These are phyloP conservation scores for Glycine latifolia DNA, from an alignment of 306 rosid species.

Conservation along the genomic window DNA sequence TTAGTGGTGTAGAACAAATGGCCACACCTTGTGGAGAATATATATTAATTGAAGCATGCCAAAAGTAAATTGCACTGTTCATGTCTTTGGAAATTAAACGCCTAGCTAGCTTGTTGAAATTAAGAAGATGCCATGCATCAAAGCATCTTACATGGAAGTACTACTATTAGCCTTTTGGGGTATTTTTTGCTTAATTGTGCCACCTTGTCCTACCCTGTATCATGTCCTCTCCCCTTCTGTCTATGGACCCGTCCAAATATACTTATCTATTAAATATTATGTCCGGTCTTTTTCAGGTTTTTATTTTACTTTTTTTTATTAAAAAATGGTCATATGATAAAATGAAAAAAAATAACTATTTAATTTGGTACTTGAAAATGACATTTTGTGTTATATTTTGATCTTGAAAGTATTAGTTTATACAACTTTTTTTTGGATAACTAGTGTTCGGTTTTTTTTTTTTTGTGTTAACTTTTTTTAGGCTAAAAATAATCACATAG, in stretches of 20 bases:
- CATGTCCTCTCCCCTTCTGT: not conserved
- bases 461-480: too few relatives aligned
- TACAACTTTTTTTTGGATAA: too few relatives aligned
- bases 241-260: not conserved
- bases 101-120: not conserved
- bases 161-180: constrained; percentile 9
- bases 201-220: constrained; percentile 21
- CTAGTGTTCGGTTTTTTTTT: too few relatives aligned
- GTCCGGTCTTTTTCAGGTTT: not conserved
- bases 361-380: too few relatives aligned
- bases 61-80: constrained; percentile 44
- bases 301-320: not conserved
- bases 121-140: constrained; percentile 40
- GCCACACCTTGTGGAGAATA: constrained; percentile 33
- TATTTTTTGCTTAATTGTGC: not conserved
- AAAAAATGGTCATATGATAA: not conserved
- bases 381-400: too few relatives aligned
- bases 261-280: not conserved
- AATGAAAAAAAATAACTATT: not conserved
- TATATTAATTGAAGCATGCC: constrained; percentile 46
- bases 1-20: constrained; percentile 45
- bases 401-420: too few relatives aligned
- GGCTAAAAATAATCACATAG: too few relatives aligned
- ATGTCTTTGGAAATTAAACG: constrained; percentile 29
- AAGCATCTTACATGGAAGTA: constrained; percentile 38